These are phyloP conservation scores for Tillandsia leiboldiana DNA, from an alignment of 176 grass and related monocot species.

Conservation along the genomic window DNA sequence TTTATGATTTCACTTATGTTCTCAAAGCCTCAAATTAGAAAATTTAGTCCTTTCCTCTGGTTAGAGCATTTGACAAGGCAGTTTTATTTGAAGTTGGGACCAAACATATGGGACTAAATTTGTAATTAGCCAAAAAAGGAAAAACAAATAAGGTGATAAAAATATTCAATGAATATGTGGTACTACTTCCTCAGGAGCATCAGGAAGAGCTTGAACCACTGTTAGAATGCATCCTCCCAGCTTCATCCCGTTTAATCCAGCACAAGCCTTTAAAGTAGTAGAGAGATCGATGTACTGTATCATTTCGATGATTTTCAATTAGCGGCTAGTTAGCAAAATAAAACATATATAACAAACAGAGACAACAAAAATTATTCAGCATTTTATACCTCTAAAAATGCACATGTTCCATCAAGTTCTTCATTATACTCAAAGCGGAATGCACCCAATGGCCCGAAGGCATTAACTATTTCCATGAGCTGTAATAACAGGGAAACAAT, in stretches of 20 bases:
- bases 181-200: conserved; percentile 41
- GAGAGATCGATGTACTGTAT: conserved; percentile 70
- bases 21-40: too few species aligned
- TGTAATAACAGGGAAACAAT: conserved; percentile 37
- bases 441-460: conserved; percentile 66
- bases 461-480: conserved; percentile 84
- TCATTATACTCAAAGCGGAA: conserved; percentile 55
- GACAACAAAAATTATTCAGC: conserved; percentile 3
- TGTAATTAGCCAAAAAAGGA: not conserved
- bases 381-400: conserved; percentile 79
- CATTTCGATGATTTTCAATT: conserved; percentile 17
- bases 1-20: too few species aligned
- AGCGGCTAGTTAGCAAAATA: conserved; percentile 7
- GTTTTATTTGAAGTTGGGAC: too few species aligned
- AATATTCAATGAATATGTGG: conserved; percentile 10
- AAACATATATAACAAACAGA: conserved; percentile 4
- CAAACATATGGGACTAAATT: too few species aligned
- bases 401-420: conserved; percentile 57
- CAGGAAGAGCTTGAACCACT: conserved; percentile 49
- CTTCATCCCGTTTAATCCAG: conserved; percentile 90
- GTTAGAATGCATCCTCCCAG: conserved; percentile 64
- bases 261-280: conserved; percentile 75
- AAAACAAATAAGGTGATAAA: conserved; percentile 21
- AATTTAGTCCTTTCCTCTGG: too few species aligned
- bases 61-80: too few species aligned